Evolutionary conservation across 2,329 filamentous ascomycete species (phyloP).

Genomic region (Zymoseptoria tritici): DNA sequence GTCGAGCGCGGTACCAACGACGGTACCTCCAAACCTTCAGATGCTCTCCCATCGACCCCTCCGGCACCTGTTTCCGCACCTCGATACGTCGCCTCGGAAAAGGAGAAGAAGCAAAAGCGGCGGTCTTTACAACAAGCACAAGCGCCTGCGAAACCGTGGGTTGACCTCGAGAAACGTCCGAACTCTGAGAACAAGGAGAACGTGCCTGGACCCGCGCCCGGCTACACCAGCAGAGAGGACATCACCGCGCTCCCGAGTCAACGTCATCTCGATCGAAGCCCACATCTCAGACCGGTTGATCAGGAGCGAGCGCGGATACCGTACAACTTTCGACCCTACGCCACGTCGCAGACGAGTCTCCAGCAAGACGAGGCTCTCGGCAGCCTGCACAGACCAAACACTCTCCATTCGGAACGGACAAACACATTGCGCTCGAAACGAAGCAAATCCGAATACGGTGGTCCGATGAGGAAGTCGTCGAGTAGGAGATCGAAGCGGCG

Average conservation of each 20-base stretch:
- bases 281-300: slow-evolving; percentile 41
- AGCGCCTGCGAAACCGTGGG: slow-evolving; percentile 1
- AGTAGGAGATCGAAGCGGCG: slow-evolving; percentile 59
- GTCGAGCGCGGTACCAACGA: slow-evolving; percentile 15
- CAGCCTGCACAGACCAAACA: slow-evolving; percentile 14
- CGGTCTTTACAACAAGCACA: slow-evolving; percentile 10
- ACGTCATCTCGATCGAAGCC: slow-evolving; percentile 37
- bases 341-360: slow-evolving; percentile 25
- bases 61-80: not conserved
- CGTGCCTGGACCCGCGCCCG: slow-evolving; percentile 7
- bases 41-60: not conserved
- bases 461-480: slow-evolving; percentile 59
- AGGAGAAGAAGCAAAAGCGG: slow-evolving; percentile 7
- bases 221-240: slow-evolving; percentile 34
- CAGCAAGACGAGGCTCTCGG: slow-evolving; percentile 16
- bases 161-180: slow-evolving; percentile 5
- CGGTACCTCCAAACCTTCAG: not conserved
- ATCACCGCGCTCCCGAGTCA: slow-evolving; percentile 41
- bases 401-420: slow-evolving; percentile 5
- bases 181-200: slow-evolving; percentile 19
- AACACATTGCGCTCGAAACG: slow-evolving; percentile 30
- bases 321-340: slow-evolving; percentile 36
- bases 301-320: slow-evolving; percentile 34
- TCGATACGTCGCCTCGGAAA: not conserved
- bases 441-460: slow-evolving; percentile 39